Evolutionary conservation across 768 basidiomycete species (phyloP).

Genomic region (Podaxis pistillaris): DNA sequence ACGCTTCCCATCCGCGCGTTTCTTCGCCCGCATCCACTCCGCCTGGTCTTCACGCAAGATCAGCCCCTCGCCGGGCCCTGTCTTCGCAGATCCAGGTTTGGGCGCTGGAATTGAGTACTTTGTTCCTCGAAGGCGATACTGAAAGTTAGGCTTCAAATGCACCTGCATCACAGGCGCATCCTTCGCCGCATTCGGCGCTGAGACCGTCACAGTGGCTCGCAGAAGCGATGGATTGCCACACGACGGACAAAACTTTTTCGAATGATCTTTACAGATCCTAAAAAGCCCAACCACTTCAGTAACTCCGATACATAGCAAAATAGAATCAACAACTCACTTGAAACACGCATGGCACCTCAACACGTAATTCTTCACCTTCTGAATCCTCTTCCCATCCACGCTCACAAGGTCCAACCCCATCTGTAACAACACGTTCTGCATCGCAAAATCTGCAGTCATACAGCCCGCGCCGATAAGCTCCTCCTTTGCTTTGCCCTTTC

Average conservation of each 20-base stretch:
- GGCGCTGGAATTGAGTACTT: conserved; percentile 91
- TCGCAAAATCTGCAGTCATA: conserved; percentile 98
- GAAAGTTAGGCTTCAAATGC: conserved; percentile 95
- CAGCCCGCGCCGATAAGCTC: conserved; percentile 69
- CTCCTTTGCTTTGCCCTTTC: conserved; percentile 35
- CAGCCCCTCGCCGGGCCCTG: conserved; percentile 75
- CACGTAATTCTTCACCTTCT: conserved; percentile 93
- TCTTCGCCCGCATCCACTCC: conserved; percentile 83
- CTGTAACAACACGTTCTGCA: conserved; percentile 96
- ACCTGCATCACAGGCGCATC: conserved; percentile 74
- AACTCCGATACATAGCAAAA: too few relatives aligned
- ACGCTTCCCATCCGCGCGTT: conserved; percentile 67
- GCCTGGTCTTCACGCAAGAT: conserved; percentile 92
- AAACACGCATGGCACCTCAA: conserved; percentile 97
- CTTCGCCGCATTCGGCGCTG: conserved; percentile 58
- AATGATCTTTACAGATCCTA: conserved; percentile 93
- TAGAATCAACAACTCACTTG: conserved; percentile 63
- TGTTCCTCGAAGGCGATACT: conserved; percentile 88
- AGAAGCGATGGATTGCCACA: conserved; percentile 92
- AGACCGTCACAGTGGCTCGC: conserved; percentile 87
- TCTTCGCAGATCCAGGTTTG: conserved; percentile 85
- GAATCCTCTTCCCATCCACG: conserved; percentile 86
- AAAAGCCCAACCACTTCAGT: neutral
- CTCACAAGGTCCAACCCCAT: conserved; percentile 91
- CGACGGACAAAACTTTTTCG: conserved; percentile 95